Percentiles rank a stretch among this genome's conserved stretches.
These are phyloP conservation scores for Microbotryum lychnidis-dioicae DNA, from an alignment of 1,284 basidiomycete genomes.

Conservation along the genomic window DNA sequence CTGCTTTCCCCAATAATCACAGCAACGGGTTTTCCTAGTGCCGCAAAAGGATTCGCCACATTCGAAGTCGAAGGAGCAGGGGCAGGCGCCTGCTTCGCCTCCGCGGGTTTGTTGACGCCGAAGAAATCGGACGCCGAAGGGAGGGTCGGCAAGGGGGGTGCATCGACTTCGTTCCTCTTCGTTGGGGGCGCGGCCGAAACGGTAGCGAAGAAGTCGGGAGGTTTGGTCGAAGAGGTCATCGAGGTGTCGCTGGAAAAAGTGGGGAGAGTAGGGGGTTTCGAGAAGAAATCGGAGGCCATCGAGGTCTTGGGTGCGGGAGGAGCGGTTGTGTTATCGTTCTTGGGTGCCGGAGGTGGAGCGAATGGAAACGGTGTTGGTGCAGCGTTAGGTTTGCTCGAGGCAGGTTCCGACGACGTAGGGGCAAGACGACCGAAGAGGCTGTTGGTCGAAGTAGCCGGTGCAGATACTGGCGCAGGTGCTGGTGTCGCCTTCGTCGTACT, in stretches of 20 bases:
- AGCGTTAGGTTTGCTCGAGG: background rate
- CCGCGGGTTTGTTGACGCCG: slow-evolving; percentile 11
- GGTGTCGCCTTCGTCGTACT: background rate
- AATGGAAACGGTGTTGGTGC: slow-evolving; percentile 8
- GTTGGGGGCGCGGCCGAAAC: slow-evolving; percentile 5
- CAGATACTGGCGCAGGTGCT: background rate
- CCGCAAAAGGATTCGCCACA: slow-evolving; percentile 25
- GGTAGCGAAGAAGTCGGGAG: slow-evolving; percentile 26
- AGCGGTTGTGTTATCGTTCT: background rate
- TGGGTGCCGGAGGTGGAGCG: background rate
- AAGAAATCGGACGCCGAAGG: slow-evolving; percentile 14
- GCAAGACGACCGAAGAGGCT: background rate
- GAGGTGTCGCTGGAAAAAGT: background rate
- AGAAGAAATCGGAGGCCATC: slow-evolving; percentile 17
- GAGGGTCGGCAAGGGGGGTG: background rate
- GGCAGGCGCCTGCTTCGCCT: background rate
- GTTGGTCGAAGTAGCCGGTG: background rate
- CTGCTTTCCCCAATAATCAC: slow-evolving; percentile 13
- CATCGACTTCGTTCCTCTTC: slow-evolving; percentile 1
- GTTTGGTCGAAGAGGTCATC: background rate
- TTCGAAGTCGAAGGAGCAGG: background rate
- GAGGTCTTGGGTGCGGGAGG: background rate
- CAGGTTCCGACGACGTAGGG: background rate
- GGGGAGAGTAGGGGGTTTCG: slow-evolving; percentile 6
- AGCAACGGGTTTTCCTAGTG: slow-evolving; percentile 25